Conservation (phyloP, 345 rosid genomes). For the Xanthoceras sorbifolium region DNA sequence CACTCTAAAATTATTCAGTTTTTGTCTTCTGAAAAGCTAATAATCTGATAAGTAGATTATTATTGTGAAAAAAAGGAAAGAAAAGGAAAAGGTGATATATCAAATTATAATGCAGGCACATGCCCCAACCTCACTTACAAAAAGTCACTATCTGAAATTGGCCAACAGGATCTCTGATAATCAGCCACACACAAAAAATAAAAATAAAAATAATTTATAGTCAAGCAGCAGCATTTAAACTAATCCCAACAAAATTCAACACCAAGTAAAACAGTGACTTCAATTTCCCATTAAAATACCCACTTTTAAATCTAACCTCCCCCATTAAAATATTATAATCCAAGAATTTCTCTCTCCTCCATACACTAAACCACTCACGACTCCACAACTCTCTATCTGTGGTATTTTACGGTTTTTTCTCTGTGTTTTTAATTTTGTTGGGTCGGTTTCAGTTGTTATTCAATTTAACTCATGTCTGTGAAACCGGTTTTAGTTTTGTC, state of each 20-base stretch:
- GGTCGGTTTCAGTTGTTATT: conserved; percentile 16
- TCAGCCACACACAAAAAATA: background rate
- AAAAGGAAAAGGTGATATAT: background rate
- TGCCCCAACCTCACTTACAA: conserved; percentile 5
- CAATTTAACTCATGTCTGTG: conserved; percentile 19
- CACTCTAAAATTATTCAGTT: no score
- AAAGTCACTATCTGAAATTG: conserved; percentile 19
- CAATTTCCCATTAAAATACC: conserved; percentile 3
- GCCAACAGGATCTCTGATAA: conserved; percentile 19
- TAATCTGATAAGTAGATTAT: background rate
- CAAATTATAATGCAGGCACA: background rate
- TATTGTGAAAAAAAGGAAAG: background rate
- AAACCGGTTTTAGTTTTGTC: conserved; percentile 3
- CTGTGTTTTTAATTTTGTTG: background rate
- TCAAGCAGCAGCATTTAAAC: conserved; percentile 18
- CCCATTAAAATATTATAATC: background rate
- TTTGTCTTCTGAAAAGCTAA: background rate
- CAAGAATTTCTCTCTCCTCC: background rate
- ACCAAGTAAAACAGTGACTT: background rate
- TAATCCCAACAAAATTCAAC: conserved; percentile 4
- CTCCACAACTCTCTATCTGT: background rate
- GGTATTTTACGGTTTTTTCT: background rate
- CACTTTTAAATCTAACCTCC: background rate
- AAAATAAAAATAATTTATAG: background rate
- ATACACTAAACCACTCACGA: background rate